Evolutionary conservation across 2,329 filamentous ascomycete genomes (phyloP).

Genomic region (Nakataea oryzae): DNA sequence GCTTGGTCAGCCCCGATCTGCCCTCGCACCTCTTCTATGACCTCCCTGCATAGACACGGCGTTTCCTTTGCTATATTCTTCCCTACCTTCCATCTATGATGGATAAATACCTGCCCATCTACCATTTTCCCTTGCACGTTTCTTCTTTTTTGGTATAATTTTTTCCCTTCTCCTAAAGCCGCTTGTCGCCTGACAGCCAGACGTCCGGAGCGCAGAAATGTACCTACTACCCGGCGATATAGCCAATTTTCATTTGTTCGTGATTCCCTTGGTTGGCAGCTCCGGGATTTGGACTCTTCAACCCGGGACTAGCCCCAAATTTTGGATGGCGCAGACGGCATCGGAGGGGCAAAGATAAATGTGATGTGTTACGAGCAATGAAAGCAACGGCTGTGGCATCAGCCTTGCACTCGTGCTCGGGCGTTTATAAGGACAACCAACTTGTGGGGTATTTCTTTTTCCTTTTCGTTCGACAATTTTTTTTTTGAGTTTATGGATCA

Average conservation of each 20-base stretch:
- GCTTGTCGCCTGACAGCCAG: background rate
- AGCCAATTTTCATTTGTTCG: background rate
- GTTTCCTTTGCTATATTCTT: constrained; percentile 2
- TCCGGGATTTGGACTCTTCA: background rate
- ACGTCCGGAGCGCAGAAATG: background rate
- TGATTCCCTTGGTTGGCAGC: background rate
- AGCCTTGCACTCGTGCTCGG: background rate
- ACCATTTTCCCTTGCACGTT: background rate
- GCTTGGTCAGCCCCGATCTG: too few relatives aligned
- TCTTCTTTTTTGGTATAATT: background rate
- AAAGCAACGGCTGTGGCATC: background rate
- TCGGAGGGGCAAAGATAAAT: background rate
- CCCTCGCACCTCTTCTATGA: background rate
- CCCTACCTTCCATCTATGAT: background rate
- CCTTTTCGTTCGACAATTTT: background rate
- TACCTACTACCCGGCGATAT: background rate
- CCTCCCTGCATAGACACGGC: constrained; percentile 3
- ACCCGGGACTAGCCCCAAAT: background rate
- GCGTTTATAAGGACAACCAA: background rate
- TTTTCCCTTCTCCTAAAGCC: background rate
- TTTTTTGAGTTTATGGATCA: background rate
- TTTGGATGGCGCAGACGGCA: background rate
- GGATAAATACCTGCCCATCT: background rate
- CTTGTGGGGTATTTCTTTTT: background rate
- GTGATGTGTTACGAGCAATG: background rate